Percentiles rank a stretch among this genome's conserved stretches.
Evolutionary conservation across 257 asterid species (phyloP).

Genomic region (Solanum bulbocastanum): DNA sequence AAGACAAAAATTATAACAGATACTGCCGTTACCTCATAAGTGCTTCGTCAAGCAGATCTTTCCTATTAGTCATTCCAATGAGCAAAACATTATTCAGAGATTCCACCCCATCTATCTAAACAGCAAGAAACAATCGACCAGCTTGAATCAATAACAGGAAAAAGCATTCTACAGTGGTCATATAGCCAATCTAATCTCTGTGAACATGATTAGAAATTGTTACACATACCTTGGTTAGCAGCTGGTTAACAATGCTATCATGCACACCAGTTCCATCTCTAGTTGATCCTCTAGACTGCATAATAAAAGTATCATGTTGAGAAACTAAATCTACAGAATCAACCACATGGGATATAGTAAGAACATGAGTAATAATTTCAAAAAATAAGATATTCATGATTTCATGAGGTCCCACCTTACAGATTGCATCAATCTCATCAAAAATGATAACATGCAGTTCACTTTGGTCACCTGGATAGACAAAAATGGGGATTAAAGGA

Average conservation of each 20-base stretch:
- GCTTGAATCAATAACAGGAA: not conserved
- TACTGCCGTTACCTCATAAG: constrained; percentile 60
- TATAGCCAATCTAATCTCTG: not conserved
- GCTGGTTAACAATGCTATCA: constrained; percentile 98
- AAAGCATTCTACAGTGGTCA: not conserved
- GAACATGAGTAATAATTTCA: not conserved
- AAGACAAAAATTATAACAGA: constrained; percentile 1
- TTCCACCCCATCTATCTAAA: constrained; percentile 99
- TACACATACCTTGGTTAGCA: constrained; percentile 79
- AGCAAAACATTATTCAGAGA: constrained; percentile 94
- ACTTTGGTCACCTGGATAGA: constrained; percentile 88
- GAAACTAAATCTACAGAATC: not conserved
- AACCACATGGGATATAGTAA: not conserved
- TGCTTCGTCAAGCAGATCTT: constrained; percentile 98
- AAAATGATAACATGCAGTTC: constrained; percentile 94
- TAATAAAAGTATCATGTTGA: constrained; percentile 12
- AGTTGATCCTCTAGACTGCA: constrained; percentile 98
- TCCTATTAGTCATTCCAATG: constrained; percentile 98
- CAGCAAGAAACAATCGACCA: constrained; percentile 11
- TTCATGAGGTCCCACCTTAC: constrained; percentile 58
- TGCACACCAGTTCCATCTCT: constrained; percentile 99
- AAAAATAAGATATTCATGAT: not conserved
- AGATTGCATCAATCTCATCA: constrained; percentile 99
- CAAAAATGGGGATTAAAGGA: constrained; percentile 1
- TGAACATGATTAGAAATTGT: constrained; percentile 9